Percentiles rank a stretch among this genome's conserved stretches.
Conservation (phyloP, 768 basidiomycete species). For the Terana coerulea region DNA sequence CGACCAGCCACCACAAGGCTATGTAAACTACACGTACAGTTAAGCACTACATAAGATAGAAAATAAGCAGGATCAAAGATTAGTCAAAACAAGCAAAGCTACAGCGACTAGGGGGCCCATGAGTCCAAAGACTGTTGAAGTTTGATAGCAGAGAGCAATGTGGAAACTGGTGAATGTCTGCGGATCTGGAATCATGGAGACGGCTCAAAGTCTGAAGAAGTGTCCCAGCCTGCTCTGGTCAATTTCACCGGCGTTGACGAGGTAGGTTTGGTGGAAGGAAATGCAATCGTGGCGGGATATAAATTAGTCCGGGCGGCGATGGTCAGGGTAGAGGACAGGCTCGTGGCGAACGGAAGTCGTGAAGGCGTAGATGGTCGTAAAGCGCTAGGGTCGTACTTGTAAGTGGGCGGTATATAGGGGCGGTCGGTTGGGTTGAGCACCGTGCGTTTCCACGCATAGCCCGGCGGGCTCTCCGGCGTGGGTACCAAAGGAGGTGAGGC, state of each 20-base stretch:
- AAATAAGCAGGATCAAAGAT: neutral
- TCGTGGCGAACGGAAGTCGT: neutral
- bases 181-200: conserved; percentile 1
- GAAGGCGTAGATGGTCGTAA: neutral
- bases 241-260: neutral
- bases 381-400: neutral
- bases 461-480: conserved; percentile 18
- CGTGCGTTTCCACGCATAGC: conserved; percentile 23
- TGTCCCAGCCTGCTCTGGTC: neutral
- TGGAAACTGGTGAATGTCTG: neutral
- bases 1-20: neutral
- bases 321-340: neutral
- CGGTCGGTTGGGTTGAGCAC: conserved; percentile 17
- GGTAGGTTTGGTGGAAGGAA: neutral
- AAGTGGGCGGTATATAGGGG: conserved; percentile 16
- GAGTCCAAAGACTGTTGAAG: neutral
- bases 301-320: neutral
- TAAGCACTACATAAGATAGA: conserved; percentile 8
- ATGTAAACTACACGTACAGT: conserved; percentile 3
- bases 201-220: conserved; percentile 4
- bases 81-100: no score
- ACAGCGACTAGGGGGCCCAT: neutral
- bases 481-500: conserved; percentile 10
- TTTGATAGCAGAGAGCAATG: neutral
- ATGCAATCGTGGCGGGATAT: neutral